phyloP scores from a whole-genome alignment of 805 yeast genomes.

The Metschnikowia lachancei region DNA sequence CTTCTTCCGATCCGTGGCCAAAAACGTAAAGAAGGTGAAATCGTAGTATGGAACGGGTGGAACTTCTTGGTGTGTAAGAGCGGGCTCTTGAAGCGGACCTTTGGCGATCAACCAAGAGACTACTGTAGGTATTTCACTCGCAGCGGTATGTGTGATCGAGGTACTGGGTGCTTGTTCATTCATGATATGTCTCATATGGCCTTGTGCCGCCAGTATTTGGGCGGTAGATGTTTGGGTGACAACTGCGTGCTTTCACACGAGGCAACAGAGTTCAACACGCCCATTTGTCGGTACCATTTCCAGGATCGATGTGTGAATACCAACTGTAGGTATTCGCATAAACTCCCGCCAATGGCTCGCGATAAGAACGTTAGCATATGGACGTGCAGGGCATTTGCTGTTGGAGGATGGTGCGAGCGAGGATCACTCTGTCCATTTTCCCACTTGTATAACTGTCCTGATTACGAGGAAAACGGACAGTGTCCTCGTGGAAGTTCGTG shows the following conservation, averaged over 20 bases:
- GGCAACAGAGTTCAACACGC: conserved; percentile 57
- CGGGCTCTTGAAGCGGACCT: conserved; percentile 8
- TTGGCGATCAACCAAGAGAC: conserved; percentile 12
- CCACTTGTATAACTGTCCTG: conserved; percentile 70
- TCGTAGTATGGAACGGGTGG: conserved; percentile 32
- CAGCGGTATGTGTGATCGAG: conserved; percentile 53
- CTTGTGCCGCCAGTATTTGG: conserved; percentile 51
- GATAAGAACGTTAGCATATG: conserved; percentile 39
- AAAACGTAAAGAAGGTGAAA: conserved; percentile 5
- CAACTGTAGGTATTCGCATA: conserved; percentile 51
- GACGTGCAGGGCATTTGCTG: conserved; percentile 65
- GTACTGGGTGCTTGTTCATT: conserved; percentile 48
- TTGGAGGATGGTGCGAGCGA: conserved; percentile 64
- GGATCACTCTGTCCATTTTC: conserved; percentile 57
- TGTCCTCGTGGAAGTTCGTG: conserved; percentile 58
- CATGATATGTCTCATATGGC: conserved; percentile 54
- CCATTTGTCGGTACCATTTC: conserved; percentile 31
- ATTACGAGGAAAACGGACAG: conserved; percentile 55
- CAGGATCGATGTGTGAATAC: conserved; percentile 37
- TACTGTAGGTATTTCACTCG: conserved; percentile 38
- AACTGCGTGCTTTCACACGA: conserved; percentile 57
- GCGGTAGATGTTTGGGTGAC: conserved; percentile 44
- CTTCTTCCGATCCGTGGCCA: conserved; percentile 38
- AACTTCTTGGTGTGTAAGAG: conserved; percentile 7
- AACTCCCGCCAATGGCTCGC: conserved; percentile 47